phyloP scores from a whole-genome alignment of 192 early-diverging fungal species.

The Linnemannia schmuckeri region DNA sequence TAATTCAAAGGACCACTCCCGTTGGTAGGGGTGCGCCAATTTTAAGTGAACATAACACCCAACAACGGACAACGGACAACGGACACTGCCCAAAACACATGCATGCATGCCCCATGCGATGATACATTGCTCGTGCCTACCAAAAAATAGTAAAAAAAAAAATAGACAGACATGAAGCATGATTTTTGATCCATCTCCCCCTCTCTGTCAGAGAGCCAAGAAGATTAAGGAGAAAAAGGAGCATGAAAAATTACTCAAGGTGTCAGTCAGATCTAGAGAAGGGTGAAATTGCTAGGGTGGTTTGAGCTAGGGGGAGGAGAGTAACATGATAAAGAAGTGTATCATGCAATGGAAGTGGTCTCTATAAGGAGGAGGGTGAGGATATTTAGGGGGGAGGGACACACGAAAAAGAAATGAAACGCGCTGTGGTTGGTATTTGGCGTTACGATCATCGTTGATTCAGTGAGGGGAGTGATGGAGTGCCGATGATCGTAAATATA shows the following conservation, averaged over 20 bases:
- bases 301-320: not conserved
- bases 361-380: not conserved
- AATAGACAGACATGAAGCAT: too few species aligned
- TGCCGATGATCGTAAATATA: not conserved
- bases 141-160: too few species aligned
- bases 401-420: not conserved
- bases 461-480: not conserved
- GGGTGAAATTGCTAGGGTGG: not conserved
- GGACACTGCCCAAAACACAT: too few species aligned
- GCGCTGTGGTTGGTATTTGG: not conserved
- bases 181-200: not conserved
- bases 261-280: not conserved
- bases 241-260: not conserved
- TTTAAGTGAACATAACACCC: too few species aligned
- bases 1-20: too few species aligned
- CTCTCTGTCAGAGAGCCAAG: not conserved
- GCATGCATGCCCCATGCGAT: too few species aligned
- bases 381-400: not conserved
- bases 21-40: too few species aligned
- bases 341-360: not conserved
- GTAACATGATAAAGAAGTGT: not conserved
- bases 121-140: not conserved
- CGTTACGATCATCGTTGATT: not conserved
- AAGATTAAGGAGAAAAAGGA: not conserved
- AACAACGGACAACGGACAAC: too few species aligned